A percentile compares a stretch with the other conserved stretches of the same genome.
Evolutionary conservation across 2,329 filamentous ascomycete species (phyloP).

Genomic region (Colletotrichum lindemuthianum): DNA sequence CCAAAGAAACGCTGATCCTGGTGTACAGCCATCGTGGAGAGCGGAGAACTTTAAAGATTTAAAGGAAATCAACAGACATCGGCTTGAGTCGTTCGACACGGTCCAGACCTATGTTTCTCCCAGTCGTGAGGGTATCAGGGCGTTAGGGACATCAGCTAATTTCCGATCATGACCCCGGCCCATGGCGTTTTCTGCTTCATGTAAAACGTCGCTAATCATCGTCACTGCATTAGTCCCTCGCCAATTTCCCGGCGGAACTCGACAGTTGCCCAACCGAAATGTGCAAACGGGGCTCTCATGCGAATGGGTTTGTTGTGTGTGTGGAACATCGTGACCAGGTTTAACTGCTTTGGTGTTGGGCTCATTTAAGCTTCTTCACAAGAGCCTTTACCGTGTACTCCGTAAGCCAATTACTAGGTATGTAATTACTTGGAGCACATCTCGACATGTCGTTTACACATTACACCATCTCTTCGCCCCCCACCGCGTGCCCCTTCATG

Average conservation of each 20-base stretch:
- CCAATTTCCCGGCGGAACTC: conserved; percentile 29
- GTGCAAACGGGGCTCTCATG: conserved; percentile 1
- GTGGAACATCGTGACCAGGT: conserved; percentile 8
- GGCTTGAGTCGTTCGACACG: too few relatives aligned
- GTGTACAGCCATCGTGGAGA: conserved; percentile 13
- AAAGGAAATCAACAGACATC: conserved; percentile 7
- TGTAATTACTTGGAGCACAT: neutral
- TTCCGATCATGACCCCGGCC: conserved; percentile 30
- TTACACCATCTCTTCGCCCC: conserved; percentile 9
- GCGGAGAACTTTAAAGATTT: conserved; percentile 7
- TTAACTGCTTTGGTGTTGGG: conserved; percentile 13
- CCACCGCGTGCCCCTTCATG: conserved; percentile 27
- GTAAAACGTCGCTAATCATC: conserved; percentile 34
- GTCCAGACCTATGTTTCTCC: too few relatives aligned
- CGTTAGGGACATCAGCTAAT: conserved; percentile 25
- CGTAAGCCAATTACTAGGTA: neutral
- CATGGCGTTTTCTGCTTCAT: conserved; percentile 25
- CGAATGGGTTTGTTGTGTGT: conserved; percentile 14
- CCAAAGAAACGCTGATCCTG: conserved; percentile 16
- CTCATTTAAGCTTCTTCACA: conserved; percentile 32
- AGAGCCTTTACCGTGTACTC: conserved; percentile 1
- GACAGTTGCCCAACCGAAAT: conserved; percentile 26
- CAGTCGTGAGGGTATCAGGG: conserved; percentile 5
- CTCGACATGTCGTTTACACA: conserved; percentile 1
- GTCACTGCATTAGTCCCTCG: conserved; percentile 27